Percentiles rank a stretch among this genome's conserved stretches.
Evolutionary conservation across 73 alveolate species (phyloP).

Genomic region (Halteria grandinella): DNA sequence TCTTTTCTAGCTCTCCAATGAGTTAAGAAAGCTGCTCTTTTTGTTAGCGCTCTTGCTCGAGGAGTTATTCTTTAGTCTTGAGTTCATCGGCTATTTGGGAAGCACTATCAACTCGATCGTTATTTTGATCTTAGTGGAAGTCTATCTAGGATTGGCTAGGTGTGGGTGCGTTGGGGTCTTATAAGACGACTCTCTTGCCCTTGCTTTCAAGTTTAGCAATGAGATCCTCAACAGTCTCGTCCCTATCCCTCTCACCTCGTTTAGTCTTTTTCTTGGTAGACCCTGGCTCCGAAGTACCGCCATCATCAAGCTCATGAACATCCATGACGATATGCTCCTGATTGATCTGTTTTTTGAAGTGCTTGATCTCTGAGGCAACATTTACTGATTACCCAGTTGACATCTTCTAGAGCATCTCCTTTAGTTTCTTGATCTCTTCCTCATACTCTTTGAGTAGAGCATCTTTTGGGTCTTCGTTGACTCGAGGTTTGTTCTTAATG

Average conservation of each 20-base stretch:
- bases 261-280: not conserved
- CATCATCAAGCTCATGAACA: not conserved
- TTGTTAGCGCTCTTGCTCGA: conserved; percentile 38
- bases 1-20: conserved; percentile 44
- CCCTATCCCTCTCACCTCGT: not conserved
- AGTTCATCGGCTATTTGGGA: not conserved
- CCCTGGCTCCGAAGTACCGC: too few relatives aligned
- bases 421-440: conserved; percentile 92
- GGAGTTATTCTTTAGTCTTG: not conserved
- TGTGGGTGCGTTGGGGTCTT: too few relatives aligned
- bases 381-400: conserved; percentile 14
- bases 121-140: too few relatives aligned
- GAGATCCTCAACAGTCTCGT: conserved; percentile 52
- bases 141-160: too few relatives aligned
- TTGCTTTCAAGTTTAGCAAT: conserved; percentile 33
- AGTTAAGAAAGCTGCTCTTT: conserved; percentile 3
- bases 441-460: conserved; percentile 97
- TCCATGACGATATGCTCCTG: conserved; percentile 39
- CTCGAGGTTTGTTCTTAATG: conserved; percentile 95
- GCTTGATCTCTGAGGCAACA: conserved; percentile 18
- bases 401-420: conserved; percentile 78
- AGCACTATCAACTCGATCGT: not conserved
- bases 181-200: conserved; percentile 47
- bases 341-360: not conserved
- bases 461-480: conserved; percentile 99